A percentile compares a stretch with the other conserved stretches of the same genome.
phyloP scores from a whole-genome alignment of 371 early-diverging fungal species.

The Dipsacomyces acuminosporus region DNA sequence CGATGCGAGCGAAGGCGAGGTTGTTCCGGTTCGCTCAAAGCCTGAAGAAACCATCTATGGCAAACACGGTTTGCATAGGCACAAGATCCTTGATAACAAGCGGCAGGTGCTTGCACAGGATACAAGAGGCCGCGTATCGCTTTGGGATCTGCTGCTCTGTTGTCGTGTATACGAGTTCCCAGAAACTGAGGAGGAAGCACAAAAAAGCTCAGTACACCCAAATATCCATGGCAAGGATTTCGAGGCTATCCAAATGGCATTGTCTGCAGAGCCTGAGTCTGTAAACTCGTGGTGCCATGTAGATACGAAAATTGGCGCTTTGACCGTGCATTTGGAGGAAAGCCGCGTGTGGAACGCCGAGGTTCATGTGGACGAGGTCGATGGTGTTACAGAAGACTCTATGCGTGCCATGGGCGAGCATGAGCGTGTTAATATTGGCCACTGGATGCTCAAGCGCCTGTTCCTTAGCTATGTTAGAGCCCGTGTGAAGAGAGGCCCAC shows the following conservation, averaged over 20 bases:
- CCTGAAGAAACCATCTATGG: constrained; percentile 43
- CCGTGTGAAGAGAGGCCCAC: constrained; percentile 27
- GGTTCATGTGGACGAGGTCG: constrained; percentile 47
- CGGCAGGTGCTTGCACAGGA: constrained; percentile 84
- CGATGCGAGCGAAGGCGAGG: background rate
- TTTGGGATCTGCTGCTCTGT: constrained; percentile 84
- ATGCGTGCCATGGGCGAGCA: constrained; percentile 45
- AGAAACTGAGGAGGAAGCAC: constrained; percentile 4
- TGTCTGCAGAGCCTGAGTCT: constrained; percentile 58
- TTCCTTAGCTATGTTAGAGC: constrained; percentile 35
- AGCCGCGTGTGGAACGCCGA: constrained; percentile 43
- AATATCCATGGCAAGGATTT: constrained; percentile 42
- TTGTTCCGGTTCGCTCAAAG: constrained; percentile 28
- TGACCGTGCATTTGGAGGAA: constrained; percentile 85
- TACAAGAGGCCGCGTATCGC: constrained; percentile 67
- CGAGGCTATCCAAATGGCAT: constrained; percentile 22
- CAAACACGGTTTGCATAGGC: constrained; percentile 40
- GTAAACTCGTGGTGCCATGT: constrained; percentile 88
- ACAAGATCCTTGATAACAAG: constrained; percentile 71
- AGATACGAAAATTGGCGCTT: constrained; percentile 80
- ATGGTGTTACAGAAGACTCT: constrained; percentile 15
- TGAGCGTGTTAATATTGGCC: constrained; percentile 48
- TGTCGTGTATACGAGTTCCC: constrained; percentile 39
- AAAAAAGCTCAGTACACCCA: background rate
- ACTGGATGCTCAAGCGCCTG: constrained; percentile 48